Evolutionary conservation across 805 yeast genomes (phyloP).

Genomic region (Spathaspora arborariae): DNA sequence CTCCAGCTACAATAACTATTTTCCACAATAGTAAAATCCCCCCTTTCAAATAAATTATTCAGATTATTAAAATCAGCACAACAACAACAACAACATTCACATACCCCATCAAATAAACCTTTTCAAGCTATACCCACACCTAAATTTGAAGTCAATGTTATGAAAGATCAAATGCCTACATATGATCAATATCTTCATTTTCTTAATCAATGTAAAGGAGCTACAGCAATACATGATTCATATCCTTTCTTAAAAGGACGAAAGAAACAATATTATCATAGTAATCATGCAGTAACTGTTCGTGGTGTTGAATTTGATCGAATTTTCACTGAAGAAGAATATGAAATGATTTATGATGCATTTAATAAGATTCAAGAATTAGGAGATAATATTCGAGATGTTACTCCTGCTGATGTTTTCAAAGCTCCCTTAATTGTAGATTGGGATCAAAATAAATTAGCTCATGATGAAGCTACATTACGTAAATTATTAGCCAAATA

Average conservation of each 20-base stretch:
- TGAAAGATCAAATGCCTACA: slow-evolving; percentile 39
- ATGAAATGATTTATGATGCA: slow-evolving; percentile 35
- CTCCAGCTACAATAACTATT: slow-evolving; percentile 39
- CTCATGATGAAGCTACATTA: slow-evolving; percentile 33
- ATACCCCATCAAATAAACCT: neutral
- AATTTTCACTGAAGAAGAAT: slow-evolving; percentile 35
- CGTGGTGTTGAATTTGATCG: slow-evolving; percentile 22
- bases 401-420: slow-evolving; percentile 32
- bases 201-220: slow-evolving; percentile 22
- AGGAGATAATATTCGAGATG: slow-evolving; percentile 20
- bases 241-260: slow-evolving; percentile 37
- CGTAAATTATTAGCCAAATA: slow-evolving; percentile 28
- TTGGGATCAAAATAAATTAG: slow-evolving; percentile 43
- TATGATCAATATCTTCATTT: slow-evolving; percentile 35
- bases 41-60: slow-evolving; percentile 26
- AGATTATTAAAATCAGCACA: slow-evolving; percentile 22
- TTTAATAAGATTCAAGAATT: slow-evolving; percentile 22
- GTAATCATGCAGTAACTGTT: slow-evolving; percentile 15
- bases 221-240: slow-evolving; percentile 24
- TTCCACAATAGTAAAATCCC: slow-evolving; percentile 38
- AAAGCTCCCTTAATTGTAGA: slow-evolving; percentile 41
- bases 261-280: slow-evolving; percentile 9
- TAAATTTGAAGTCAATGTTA: slow-evolving; percentile 33
- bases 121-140: slow-evolving; percentile 5
- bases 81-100: neutral